phyloP scores from a whole-genome alignment of 768 basidiomycete genomes.

The Agrocybe chaxingu region DNA sequence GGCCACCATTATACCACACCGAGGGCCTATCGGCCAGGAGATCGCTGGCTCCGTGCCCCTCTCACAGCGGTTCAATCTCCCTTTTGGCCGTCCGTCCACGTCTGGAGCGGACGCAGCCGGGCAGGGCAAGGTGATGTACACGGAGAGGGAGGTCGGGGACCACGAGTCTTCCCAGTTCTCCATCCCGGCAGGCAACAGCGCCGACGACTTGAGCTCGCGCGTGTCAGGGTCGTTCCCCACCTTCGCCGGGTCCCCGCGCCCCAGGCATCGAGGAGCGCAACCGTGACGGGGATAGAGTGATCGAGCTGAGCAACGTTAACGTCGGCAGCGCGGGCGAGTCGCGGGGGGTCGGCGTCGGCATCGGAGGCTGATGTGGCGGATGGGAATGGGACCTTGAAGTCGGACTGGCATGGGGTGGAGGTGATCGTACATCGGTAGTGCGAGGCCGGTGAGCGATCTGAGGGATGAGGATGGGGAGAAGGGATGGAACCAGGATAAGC shows the following conservation, averaged over 20 bases:
- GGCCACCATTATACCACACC: conserved; percentile 5
- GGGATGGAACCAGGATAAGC: not conserved
- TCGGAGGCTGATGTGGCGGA: too few relatives aligned
- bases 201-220: conserved; percentile 17
- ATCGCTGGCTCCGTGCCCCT: conserved; percentile 14
- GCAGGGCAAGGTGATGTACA: not conserved
- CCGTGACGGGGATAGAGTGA: not conserved
- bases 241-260: conserved; percentile 19
- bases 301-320: too few relatives aligned
- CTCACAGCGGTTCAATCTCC: conserved; percentile 18
- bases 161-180: conserved; percentile 2
- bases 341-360: too few relatives aligned
- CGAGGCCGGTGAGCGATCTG: not conserved
- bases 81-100: conserved; percentile 11
- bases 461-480: not conserved
- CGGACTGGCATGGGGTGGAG: not conserved
- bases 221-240: conserved; percentile 32
- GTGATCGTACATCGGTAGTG: not conserved
- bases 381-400: not conserved
- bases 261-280: not conserved
- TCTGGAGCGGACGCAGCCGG: not conserved
- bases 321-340: too few relatives aligned
- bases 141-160: not conserved
- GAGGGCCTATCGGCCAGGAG: conserved; percentile 20
- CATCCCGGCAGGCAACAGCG: not conserved